A percentile compares a stretch with the other conserved stretches of the same genome.
Conservation (phyloP, 495 filamentous ascomycete species). For the Trichoderma reesei region DNA sequence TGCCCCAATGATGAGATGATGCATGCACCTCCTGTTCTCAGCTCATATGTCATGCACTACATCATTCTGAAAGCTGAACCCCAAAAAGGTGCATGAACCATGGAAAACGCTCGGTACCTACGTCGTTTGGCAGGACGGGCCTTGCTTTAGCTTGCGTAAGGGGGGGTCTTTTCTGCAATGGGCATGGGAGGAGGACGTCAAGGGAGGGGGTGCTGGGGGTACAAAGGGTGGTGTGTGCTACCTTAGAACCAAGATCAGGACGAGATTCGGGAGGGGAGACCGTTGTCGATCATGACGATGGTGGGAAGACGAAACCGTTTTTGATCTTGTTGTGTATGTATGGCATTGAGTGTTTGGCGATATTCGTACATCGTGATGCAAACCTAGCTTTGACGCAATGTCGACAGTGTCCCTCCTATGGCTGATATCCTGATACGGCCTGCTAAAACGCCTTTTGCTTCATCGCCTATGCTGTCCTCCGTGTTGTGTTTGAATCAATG, state of each 20-base stretch:
- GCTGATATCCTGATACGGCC: background rate
- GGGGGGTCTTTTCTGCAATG: background rate
- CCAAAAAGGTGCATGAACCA: background rate
- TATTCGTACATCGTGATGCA: background rate
- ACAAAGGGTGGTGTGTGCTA: background rate
- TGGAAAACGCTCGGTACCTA: background rate
- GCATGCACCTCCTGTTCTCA: background rate
- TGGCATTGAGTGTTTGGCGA: background rate
- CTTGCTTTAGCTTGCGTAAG: slow-evolving; percentile 1
- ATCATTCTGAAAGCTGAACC: background rate
- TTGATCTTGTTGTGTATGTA: background rate
- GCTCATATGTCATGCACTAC: background rate
- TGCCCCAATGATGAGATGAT: slow-evolving; percentile 1
- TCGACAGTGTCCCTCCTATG: background rate
- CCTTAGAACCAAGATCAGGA: background rate
- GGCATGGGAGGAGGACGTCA: background rate
- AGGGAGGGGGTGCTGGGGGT: background rate
- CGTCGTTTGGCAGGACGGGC: background rate
- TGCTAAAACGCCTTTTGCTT: background rate
- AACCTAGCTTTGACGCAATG: background rate
- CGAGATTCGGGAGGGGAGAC: background rate
- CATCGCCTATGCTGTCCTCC: background rate
- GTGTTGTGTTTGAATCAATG: background rate
- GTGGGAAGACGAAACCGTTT: background rate
- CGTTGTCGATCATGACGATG: background rate